Evolutionary conservation across 306 rosid genomes (phyloP).

Genomic region (Arachis stenosperma): DNA sequence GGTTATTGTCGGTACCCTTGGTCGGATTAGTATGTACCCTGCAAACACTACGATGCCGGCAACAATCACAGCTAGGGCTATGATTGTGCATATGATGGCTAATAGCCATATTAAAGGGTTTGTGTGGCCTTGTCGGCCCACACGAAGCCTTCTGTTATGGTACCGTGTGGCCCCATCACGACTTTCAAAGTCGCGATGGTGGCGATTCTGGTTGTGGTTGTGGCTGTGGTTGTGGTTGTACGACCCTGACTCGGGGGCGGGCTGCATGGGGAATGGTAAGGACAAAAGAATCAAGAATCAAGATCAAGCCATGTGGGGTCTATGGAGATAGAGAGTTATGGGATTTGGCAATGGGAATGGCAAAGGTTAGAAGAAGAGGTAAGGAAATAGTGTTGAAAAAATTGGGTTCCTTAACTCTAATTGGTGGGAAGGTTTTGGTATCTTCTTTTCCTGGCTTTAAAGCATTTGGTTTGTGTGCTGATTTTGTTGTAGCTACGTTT

Average conservation of each 20-base stretch:
- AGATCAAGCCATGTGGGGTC: slow-evolving; percentile 30
- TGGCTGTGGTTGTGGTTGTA: background rate
- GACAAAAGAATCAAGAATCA: background rate
- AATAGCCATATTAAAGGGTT: slow-evolving; percentile 61
- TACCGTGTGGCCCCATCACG: background rate
- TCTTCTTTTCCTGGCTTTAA: slow-evolving; percentile 75
- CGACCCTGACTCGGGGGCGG: background rate
- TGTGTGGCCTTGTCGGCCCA: slow-evolving; percentile 40
- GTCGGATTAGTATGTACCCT: slow-evolving; percentile 72
- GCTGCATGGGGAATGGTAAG: slow-evolving; percentile 34
- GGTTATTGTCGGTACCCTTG: slow-evolving; percentile 67
- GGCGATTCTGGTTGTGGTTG: background rate
- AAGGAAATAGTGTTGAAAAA: slow-evolving; percentile 36
- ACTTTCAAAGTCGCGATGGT: no score
- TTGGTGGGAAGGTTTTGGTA: slow-evolving; percentile 85
- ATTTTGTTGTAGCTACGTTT: background rate
- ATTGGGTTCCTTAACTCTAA: slow-evolving; percentile 47
- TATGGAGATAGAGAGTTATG: slow-evolving; percentile 5
- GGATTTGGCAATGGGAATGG: slow-evolving; percentile 16
- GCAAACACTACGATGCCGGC: slow-evolving; percentile 58
- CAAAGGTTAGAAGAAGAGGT: background rate
- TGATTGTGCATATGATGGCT: slow-evolving; percentile 67
- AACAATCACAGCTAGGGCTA: slow-evolving; percentile 59
- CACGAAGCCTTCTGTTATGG: background rate
- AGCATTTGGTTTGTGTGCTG: slow-evolving; percentile 42